Conservation (phyloP, 805 yeast species). For the Metschnikowia koreensis region DNA sequence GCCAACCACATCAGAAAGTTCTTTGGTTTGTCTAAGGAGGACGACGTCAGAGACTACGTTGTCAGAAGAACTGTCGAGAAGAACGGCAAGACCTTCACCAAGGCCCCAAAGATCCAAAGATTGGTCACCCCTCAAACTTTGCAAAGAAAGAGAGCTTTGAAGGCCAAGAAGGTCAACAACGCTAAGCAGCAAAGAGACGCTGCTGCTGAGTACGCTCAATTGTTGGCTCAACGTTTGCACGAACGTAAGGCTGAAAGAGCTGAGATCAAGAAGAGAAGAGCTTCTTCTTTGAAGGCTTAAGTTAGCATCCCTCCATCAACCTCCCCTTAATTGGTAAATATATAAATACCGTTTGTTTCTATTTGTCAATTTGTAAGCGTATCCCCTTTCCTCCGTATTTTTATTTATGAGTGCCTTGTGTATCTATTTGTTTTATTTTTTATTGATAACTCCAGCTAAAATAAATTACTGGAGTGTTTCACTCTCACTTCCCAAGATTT, state of each 20-base stretch:
- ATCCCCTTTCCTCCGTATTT: neutral
- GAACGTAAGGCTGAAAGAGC: slow-evolving; percentile 98
- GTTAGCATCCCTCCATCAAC: slow-evolving; percentile 15
- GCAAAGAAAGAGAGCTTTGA: slow-evolving; percentile 98
- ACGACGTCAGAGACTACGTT: slow-evolving; percentile 79
- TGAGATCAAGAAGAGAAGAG: slow-evolving; percentile 99
- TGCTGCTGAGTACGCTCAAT: slow-evolving; percentile 99
- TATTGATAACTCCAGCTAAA: neutral
- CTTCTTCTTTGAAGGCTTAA: slow-evolving; percentile 95
- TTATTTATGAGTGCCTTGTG: too few species aligned
- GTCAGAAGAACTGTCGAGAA: slow-evolving; percentile 97
- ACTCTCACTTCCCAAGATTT: neutral
- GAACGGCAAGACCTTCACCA: slow-evolving; percentile 98
- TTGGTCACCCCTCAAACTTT: slow-evolving; percentile 98
- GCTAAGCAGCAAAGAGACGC: slow-evolving; percentile 99
- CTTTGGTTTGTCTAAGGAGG: slow-evolving; percentile 96
- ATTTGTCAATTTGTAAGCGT: neutral
- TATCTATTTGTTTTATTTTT: neutral
- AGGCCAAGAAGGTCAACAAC: slow-evolving; percentile 88
- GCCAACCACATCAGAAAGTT: slow-evolving; percentile 99
- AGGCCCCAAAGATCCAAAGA: slow-evolving; percentile 99
- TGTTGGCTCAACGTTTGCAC: slow-evolving; percentile 96
- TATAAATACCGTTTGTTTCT: slow-evolving; percentile 18
- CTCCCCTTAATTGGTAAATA: slow-evolving; percentile 19
- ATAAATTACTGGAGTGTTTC: neutral